These are phyloP conservation scores for Macroventuria anomochaeta DNA, from an alignment of 2,329 filamentous ascomycete genomes.

Conservation along the genomic window DNA sequence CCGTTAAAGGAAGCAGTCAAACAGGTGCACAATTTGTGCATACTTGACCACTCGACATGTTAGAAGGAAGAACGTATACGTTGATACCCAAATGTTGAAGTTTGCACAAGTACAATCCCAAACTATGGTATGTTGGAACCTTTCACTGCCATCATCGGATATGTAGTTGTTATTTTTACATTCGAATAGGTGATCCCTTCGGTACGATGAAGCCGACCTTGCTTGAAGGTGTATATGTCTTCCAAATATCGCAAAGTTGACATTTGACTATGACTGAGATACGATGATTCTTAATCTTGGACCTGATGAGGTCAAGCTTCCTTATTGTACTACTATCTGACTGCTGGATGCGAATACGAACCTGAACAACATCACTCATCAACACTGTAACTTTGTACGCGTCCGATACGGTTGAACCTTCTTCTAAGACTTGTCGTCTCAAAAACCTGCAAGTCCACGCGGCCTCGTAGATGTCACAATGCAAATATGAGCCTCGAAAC, in stretches of 20 bases:
- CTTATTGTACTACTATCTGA: background rate
- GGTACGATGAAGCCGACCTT: too few species aligned
- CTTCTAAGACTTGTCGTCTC: background rate
- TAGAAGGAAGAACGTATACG: background rate
- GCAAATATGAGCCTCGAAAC: background rate
- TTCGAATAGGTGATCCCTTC: too few species aligned
- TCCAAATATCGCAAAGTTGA: too few species aligned
- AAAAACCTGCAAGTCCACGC: background rate
- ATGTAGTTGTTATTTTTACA: too few species aligned
- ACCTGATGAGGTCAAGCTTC: background rate
- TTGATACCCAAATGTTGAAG: too few species aligned
- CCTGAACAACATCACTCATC: background rate
- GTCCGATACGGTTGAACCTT: background rate
- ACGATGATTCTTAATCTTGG: background rate
- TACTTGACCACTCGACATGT: background rate
- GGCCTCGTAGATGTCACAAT: background rate
- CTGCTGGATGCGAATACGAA: background rate
- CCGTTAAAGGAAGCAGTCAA: background rate
- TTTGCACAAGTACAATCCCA: too few species aligned
- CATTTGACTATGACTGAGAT: too few species aligned
- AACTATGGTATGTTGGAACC: too few species aligned
- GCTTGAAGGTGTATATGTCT: too few species aligned
- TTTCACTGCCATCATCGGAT: too few species aligned
- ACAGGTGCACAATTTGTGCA: background rate
- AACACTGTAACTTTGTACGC: background rate